Percentiles rank a stretch among this genome's conserved stretches.
Evolutionary conservation across 768 basidiomycete species (phyloP).

Genomic region (Thelephora ganbajun): DNA sequence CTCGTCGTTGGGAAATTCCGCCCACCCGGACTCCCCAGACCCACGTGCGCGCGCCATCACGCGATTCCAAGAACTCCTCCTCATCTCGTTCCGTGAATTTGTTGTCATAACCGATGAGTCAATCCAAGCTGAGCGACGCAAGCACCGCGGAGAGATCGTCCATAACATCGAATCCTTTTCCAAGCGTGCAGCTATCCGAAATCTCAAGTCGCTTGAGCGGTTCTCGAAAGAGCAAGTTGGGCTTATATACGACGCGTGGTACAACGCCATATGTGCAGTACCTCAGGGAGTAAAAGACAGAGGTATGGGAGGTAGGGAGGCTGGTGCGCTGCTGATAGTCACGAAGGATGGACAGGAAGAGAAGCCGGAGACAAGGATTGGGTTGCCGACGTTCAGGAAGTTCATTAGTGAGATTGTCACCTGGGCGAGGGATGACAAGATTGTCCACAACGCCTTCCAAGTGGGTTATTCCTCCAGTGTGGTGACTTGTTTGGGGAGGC

Average conservation of each 20-base stretch:
- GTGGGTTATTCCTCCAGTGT: slow-evolving; percentile 21
- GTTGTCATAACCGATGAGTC: slow-evolving; percentile 92
- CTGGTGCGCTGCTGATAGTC: slow-evolving; percentile 44
- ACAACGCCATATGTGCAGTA: slow-evolving; percentile 61
- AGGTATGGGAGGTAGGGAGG: slow-evolving; percentile 19
- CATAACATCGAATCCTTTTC: slow-evolving; percentile 90
- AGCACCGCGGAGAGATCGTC: slow-evolving; percentile 81
- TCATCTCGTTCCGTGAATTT: slow-evolving; percentile 97
- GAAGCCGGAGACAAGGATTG: slow-evolving; percentile 83
- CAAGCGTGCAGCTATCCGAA: slow-evolving; percentile 82
- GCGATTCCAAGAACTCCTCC: slow-evolving; percentile 90
- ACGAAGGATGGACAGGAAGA: slow-evolving; percentile 49
- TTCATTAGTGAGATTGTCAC: slow-evolving; percentile 89
- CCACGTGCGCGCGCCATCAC: slow-evolving; percentile 88
- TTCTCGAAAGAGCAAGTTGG: slow-evolving; percentile 84
- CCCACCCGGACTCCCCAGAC: slow-evolving; percentile 80
- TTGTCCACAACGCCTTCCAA: slow-evolving; percentile 87
- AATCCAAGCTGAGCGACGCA: slow-evolving; percentile 73
- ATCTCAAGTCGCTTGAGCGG: slow-evolving; percentile 62
- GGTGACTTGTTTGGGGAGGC: not conserved
- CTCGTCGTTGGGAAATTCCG: slow-evolving; percentile 82
- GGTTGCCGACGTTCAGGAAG: slow-evolving; percentile 67
- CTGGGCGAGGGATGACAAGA: slow-evolving; percentile 90
- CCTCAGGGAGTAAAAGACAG: not conserved
- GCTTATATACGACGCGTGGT: slow-evolving; percentile 84